Percentiles rank a stretch among this genome's conserved stretches.
These are phyloP conservation scores for Fusarium sp. DNA, from an alignment of 2,329 filamentous ascomycete species.

Conservation along the genomic window DNA sequence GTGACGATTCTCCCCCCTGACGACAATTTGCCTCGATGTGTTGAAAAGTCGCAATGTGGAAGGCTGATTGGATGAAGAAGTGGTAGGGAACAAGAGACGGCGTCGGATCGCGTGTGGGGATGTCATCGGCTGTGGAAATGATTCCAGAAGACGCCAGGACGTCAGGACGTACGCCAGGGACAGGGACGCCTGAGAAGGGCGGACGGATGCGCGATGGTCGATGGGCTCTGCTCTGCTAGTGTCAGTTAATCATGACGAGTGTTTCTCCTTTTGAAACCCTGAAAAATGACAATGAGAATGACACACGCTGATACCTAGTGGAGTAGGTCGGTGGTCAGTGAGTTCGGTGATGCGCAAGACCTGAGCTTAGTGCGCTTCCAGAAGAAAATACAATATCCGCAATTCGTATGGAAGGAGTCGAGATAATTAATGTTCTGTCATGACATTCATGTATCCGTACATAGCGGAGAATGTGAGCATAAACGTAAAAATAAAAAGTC, in stretches of 20 bases:
- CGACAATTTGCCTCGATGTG: constrained; percentile 35
- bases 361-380: constrained; percentile 5
- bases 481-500: constrained; percentile 4
- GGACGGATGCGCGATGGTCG: constrained; percentile 1
- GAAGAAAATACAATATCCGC: constrained; percentile 9
- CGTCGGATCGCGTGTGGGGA: constrained; percentile 42
- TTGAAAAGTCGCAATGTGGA: constrained; percentile 35
- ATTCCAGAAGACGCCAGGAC: constrained; percentile 41
- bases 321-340: constrained; percentile 7
- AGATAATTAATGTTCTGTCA: constrained; percentile 2
- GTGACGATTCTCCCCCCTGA: constrained; percentile 6
- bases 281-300: background rate
- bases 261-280: constrained; percentile 29
- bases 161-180: no score
- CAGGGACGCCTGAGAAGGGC: background rate
- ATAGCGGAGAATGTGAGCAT: background rate
- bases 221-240: constrained; percentile 25
- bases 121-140: constrained; percentile 41
- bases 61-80: constrained; percentile 49
- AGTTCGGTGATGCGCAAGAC: constrained; percentile 2
- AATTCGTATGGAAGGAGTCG: constrained; percentile 18
- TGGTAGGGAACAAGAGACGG: constrained; percentile 40
- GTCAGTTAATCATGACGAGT: constrained; percentile 31
- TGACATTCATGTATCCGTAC: background rate
- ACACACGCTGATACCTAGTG: background rate